Evolutionary conservation across 495 filamentous ascomycete species (phyloP).

Genomic region (Astrothelium subdiscretum): DNA sequence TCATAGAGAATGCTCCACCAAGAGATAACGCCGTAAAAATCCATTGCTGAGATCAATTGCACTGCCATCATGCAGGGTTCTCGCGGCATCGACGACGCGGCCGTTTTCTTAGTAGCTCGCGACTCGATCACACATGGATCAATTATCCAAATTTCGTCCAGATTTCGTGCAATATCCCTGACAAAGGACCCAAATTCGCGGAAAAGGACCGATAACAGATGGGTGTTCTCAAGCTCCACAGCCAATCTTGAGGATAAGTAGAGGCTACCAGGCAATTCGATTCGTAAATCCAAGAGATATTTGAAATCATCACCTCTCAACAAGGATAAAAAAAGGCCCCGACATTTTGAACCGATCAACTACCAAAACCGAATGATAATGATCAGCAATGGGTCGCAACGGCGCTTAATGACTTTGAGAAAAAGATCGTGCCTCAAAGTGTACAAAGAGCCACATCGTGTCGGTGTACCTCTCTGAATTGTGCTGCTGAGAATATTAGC

Average conservation of each 20-base stretch:
- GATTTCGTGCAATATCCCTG: neutral
- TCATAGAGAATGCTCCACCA: neutral
- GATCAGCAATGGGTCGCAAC: neutral
- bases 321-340: neutral
- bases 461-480: neutral
- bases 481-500: neutral
- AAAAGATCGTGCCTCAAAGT: neutral
- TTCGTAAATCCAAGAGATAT: neutral
- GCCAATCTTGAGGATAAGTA: neutral
- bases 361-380: neutral
- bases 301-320: neutral
- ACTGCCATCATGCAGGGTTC: neutral
- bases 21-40: neutral
- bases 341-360: neutral
- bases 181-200: neutral
- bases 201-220: neutral
- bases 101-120: neutral
- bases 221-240: neutral
- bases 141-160: neutral
- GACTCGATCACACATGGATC: neutral
- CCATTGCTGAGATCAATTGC: neutral
- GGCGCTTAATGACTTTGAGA: neutral
- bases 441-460: neutral
- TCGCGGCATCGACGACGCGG: neutral
- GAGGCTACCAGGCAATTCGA: neutral